These are phyloP conservation scores for Fusarium tricinctum DNA, from an alignment of 2,329 filamentous ascomycete genomes.

Conservation along the genomic window DNA sequence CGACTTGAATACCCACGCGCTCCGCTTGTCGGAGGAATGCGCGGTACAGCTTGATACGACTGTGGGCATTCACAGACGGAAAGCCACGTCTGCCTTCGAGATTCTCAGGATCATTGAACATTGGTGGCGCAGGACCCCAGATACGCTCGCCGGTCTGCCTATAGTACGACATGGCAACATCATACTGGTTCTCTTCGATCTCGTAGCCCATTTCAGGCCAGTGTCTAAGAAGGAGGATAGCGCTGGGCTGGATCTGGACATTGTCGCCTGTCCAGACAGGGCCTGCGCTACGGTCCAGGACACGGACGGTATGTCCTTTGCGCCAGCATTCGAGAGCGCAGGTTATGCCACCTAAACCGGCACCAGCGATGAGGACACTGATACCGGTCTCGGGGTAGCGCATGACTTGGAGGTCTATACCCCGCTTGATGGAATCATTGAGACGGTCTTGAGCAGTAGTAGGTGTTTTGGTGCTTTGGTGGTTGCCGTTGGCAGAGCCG, in stretches of 20 bases:
- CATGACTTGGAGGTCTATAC: slow-evolving; percentile 28
- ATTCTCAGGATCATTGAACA: slow-evolving; percentile 37
- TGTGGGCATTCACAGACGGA: slow-evolving; percentile 32
- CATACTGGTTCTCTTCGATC: slow-evolving; percentile 35
- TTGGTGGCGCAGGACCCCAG: slow-evolving; percentile 36
- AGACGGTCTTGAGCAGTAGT: background rate
- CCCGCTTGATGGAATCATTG: slow-evolving; percentile 10
- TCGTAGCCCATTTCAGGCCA: slow-evolving; percentile 41
- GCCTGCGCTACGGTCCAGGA: slow-evolving; percentile 25
- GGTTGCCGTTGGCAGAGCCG: background rate
- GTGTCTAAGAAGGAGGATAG: slow-evolving; percentile 28
- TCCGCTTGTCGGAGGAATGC: slow-evolving; percentile 31
- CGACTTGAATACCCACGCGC: slow-evolving; percentile 18
- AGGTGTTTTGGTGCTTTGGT: background rate
- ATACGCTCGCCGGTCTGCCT: slow-evolving; percentile 31
- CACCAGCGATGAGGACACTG: slow-evolving; percentile 29
- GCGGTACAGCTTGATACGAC: slow-evolving; percentile 30
- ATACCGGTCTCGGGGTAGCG: slow-evolving; percentile 34
- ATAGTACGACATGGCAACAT: slow-evolving; percentile 40
- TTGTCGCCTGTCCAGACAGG: slow-evolving; percentile 37
- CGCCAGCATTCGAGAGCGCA: slow-evolving; percentile 39
- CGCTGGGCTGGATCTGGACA: slow-evolving; percentile 34
- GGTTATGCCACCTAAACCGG: slow-evolving; percentile 18
- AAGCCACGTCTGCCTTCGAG: slow-evolving; percentile 12
- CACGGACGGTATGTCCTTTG: slow-evolving; percentile 35